Percentiles rank a stretch among this genome's conserved stretches.
Evolutionary conservation across 345 rosid genomes (phyloP).

Genomic region (Laguncularia racemosa): DNA sequence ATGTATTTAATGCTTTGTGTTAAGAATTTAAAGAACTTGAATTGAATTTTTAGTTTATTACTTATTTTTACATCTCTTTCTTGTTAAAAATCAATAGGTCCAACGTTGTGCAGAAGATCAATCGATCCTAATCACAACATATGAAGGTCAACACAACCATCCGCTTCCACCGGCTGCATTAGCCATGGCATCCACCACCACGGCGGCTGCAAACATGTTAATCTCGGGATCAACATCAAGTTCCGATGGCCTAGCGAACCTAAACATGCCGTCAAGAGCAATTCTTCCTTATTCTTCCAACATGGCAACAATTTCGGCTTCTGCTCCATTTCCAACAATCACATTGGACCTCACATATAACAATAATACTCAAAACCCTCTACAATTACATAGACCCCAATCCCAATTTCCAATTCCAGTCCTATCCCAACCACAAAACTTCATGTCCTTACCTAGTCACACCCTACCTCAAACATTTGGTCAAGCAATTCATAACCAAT

Average conservation of each 20-base stretch:
- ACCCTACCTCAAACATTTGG: constrained; percentile 43
- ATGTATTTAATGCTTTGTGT: too few species aligned
- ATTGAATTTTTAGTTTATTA: not conserved
- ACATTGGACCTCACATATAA: constrained; percentile 66
- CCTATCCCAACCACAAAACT: constrained; percentile 3
- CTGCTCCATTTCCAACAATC: constrained; percentile 87
- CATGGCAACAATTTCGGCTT: constrained; percentile 85
- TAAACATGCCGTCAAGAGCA: constrained; percentile 53
- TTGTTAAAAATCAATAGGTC: constrained; percentile 30
- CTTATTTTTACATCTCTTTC: not conserved
- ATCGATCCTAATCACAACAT: constrained; percentile 68
- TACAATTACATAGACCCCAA: constrained; percentile 29
- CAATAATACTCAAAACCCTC: constrained; percentile 18
- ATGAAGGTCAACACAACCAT: constrained; percentile 88
- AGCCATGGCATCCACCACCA: constrained; percentile 81
- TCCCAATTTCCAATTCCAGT: constrained; percentile 34
- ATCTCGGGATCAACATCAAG: constrained; percentile 74
- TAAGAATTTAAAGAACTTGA: not conserved
- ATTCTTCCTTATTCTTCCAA: constrained; percentile 75
- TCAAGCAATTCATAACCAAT: constrained; percentile 40
- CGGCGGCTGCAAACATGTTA: constrained; percentile 69
- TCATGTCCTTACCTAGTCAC: constrained; percentile 3
- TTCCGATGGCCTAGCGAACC: constrained; percentile 59
- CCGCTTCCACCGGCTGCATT: constrained; percentile 82
- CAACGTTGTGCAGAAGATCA: constrained; percentile 81